A percentile compares a stretch with the other conserved stretches of the same genome.
Conservation (phyloP, 345 rosid species). For the Hibiscus trionum region DNA sequence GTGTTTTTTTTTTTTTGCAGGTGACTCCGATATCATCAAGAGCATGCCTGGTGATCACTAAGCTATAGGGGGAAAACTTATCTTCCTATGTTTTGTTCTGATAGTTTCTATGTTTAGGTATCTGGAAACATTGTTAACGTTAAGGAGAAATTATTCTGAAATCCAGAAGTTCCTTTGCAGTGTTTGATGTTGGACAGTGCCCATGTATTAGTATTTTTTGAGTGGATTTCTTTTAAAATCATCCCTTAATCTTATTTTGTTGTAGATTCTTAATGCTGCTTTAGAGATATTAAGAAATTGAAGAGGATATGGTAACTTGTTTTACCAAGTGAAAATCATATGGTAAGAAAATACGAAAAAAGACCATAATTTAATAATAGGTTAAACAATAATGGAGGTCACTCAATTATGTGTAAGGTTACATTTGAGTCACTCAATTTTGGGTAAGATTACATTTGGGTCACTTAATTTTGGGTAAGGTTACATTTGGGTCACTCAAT, state of each 20-base stretch:
- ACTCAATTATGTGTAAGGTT: no score
- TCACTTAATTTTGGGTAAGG: no score
- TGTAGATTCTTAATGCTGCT: no score
- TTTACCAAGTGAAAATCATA: no score
- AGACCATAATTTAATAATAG: no score
- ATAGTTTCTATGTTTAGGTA: not conserved
- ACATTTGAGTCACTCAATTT: no score
- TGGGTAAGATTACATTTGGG: no score
- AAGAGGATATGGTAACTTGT: no score
- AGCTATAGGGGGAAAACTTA: not conserved
- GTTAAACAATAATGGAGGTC: no score
- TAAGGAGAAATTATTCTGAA: not conserved
- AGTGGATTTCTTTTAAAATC: conserved; percentile 5
- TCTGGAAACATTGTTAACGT: conserved; percentile 7
- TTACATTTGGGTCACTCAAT: no score
- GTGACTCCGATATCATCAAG: conserved; percentile 71
- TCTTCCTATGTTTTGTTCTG: conserved; percentile 1
- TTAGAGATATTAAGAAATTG: no score
- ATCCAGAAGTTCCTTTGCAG: not conserved
- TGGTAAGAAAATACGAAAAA: no score
- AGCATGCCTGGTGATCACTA: conserved; percentile 42
- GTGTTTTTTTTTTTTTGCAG: conserved; percentile 16
- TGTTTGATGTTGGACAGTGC: not conserved
- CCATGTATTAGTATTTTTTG: not conserved
- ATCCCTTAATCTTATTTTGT: not conserved